These are phyloP conservation scores for Hydnomerulius pinastri DNA, from an alignment of 768 basidiomycete species.

Conservation along the genomic window DNA sequence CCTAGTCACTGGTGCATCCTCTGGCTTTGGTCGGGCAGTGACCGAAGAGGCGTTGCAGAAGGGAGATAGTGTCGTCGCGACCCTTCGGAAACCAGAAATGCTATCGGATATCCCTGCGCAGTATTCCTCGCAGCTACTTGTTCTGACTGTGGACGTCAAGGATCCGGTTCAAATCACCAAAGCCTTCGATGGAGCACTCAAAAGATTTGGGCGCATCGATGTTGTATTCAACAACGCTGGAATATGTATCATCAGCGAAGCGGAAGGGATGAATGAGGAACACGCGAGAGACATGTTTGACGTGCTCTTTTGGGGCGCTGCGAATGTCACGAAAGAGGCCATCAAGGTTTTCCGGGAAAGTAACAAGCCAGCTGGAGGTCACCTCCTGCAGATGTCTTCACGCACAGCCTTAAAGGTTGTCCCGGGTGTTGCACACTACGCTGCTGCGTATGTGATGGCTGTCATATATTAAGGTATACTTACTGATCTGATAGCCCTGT, in stretches of 20 bases:
- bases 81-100: slow-evolving; percentile 33
- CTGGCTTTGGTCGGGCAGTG: slow-evolving; percentile 40
- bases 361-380: slow-evolving; percentile 41
- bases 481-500: slow-evolving; percentile 1
- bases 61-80: slow-evolving; percentile 46
- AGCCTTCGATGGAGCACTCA: slow-evolving; percentile 36
- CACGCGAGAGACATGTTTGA: slow-evolving; percentile 40
- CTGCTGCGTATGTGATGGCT: slow-evolving; percentile 25
- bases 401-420: slow-evolving; percentile 21
- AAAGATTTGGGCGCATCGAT: slow-evolving; percentile 44
- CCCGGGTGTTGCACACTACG: slow-evolving; percentile 19
- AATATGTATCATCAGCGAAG: slow-evolving; percentile 32
- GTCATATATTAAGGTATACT: neutral
- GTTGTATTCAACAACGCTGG: slow-evolving; percentile 49
- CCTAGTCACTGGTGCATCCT: slow-evolving; percentile 43
- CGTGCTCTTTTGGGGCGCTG: slow-evolving; percentile 40
- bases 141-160: slow-evolving; percentile 43
- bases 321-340: slow-evolving; percentile 34
- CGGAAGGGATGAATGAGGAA: slow-evolving; percentile 38
- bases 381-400: slow-evolving; percentile 41
- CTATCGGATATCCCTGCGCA: slow-evolving; percentile 30
- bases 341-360: slow-evolving; percentile 38
- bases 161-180: slow-evolving; percentile 29
- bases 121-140: slow-evolving; percentile 36
- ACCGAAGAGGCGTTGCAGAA: slow-evolving; percentile 35